These are phyloP conservation scores for Luffa aegyptiaca DNA, from an alignment of 306 rosid genomes.

Conservation along the genomic window DNA sequence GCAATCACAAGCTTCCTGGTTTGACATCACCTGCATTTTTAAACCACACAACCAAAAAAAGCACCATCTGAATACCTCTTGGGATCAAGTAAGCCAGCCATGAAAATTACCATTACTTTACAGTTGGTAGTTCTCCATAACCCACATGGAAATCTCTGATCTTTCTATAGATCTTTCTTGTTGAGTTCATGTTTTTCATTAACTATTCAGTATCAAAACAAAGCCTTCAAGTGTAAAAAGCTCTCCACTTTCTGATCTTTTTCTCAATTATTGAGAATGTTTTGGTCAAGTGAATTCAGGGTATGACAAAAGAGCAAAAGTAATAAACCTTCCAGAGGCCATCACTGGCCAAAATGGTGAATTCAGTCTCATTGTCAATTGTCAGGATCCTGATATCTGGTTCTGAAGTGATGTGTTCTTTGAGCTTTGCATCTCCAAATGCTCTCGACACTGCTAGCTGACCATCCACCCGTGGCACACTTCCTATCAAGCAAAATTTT, in stretches of 20 bases:
- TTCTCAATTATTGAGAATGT: background rate
- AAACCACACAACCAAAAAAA: background rate
- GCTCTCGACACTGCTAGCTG: conserved; percentile 54
- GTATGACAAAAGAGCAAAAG: background rate
- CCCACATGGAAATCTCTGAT: background rate
- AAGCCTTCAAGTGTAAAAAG: background rate
- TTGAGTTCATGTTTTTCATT: background rate
- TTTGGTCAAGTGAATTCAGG: background rate
- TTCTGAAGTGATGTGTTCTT: conserved; percentile 30
- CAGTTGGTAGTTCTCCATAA: background rate
- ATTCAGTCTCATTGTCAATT: conserved; percentile 1
- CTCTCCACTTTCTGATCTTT: background rate
- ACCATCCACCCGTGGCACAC: conserved; percentile 50
- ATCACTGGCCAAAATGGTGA: conserved; percentile 24
- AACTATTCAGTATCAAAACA: background rate
- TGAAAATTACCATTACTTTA: background rate
- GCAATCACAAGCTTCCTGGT: conserved; percentile 48
- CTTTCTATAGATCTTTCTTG: background rate
- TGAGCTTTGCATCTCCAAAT: conserved; percentile 48
- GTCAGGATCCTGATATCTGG: conserved; percentile 15
- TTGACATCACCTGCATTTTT: conserved; percentile 47
- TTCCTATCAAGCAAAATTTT: conserved; percentile 20
- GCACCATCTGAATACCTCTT: background rate
- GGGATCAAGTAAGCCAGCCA: background rate
- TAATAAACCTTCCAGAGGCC: conserved; percentile 42